Evolutionary conservation across 352 stramenopile genomes (phyloP), one percentile per base, ranked within the genome.

Genomic region (Phytopythium kandeliae): DNA sequence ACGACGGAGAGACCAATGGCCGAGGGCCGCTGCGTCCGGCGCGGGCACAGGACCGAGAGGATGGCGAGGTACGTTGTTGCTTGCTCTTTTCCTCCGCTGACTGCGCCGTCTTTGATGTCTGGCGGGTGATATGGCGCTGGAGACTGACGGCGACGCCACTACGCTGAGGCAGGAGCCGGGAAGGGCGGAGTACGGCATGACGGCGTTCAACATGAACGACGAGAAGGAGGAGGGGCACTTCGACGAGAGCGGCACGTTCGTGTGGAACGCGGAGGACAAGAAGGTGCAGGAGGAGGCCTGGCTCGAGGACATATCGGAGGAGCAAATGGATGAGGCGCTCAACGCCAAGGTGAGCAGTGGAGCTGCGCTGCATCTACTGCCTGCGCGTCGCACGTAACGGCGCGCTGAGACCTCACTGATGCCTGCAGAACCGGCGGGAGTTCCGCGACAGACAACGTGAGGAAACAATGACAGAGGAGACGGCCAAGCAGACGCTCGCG

Each of bases 141-240:
- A 22, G 28, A 37, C 1, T 50, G 28, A 45, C 12, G 21, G 38
- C 24, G n/a, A n/a, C n/a, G n/a, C n/a, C n/a, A n/a, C n/a, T n/a
- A n/a, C n/a, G n/a, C n/a, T n/a, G n/a, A 7, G n/a, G 41, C 42
- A 63, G 50, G 26, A 34, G 17, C 44, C 28, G 58, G 66, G 64
- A 19, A 48, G 25, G 6, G 69, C 65, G 41, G 60, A 53, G 47
- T 71, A 63, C 17, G 78, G 74, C 5, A 66, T 92, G 60, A 94
- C 83, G 17, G 60, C 71, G 48, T 94, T 94, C 66, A 69, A 94
- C 50, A 84, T 94, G 73, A 68, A 90, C 26, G 83, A 94, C 54
- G 83, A 94, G 59, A 77, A 87, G 48, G 83, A 94, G 37, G 83
- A 94, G 41, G 83, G 83, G 35, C 73, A 91, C 56, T 94, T 94